Percentiles rank a stretch among this genome's conserved stretches.
phyloP scores from a whole-genome alignment of 2,329 filamentous ascomycete species.

The Pseudogymnoascus sp. region DNA sequence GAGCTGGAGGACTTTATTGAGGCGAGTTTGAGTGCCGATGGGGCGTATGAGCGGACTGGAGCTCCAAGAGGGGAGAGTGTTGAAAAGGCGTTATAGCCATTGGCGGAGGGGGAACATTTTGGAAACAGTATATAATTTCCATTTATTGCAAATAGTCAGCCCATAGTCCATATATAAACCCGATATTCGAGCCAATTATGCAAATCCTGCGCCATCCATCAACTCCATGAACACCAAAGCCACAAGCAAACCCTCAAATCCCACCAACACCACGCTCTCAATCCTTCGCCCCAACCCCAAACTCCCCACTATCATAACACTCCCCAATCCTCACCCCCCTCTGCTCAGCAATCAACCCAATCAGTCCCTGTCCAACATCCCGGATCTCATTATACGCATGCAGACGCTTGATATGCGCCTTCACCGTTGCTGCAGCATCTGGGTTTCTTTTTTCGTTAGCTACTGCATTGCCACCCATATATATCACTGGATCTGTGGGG shows the following conservation, averaged over 20 bases:
- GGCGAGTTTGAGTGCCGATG: constrained; percentile 46
- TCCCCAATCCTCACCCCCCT: constrained; percentile 38
- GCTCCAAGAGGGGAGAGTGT: background rate
- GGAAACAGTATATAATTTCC: background rate
- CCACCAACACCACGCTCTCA: too few species aligned
- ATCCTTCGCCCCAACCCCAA: constrained; percentile 26
- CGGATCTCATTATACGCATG: constrained; percentile 65
- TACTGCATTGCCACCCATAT: background rate
- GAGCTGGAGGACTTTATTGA: constrained; percentile 95
- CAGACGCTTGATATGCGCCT: constrained; percentile 54
- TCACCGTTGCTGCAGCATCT: constrained; percentile 40
- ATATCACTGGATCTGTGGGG: background rate
- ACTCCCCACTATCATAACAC: constrained; percentile 26
- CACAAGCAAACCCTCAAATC: background rate
- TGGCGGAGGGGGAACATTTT: background rate
- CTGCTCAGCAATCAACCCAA: constrained; percentile 59
- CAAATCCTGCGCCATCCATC: background rate
- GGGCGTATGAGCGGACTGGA: constrained; percentile 24
- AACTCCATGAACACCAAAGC: too few species aligned
- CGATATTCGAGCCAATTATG: background rate
- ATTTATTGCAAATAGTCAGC: background rate
- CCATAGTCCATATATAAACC: background rate
- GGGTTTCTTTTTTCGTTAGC: background rate
- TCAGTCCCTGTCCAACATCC: constrained; percentile 55
- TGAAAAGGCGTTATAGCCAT: background rate